Base-by-base conservation (phyloP, 2,329 filamentous ascomycete genomes). In the Geoglossum cookeanum region DNA sequence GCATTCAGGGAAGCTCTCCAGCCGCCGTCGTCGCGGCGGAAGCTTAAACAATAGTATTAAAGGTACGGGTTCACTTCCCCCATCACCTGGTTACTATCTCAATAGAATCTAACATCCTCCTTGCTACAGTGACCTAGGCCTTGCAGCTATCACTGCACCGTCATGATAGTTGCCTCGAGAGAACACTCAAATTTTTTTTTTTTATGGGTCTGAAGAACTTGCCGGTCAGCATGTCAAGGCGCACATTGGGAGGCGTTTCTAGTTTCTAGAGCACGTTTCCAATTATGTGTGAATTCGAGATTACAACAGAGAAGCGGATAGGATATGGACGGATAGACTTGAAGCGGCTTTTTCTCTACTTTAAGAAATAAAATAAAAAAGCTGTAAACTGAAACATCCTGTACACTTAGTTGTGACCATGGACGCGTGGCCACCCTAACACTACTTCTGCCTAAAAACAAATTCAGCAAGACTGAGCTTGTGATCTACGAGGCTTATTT, bases 1-100 rank as follows among this genome's bases (percentile, higher is more conserved):
- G 75, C 63, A 78, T 78, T 48, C 78, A 73, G 59, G 66, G 73
- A 17, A 77, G 75, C 63, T 78, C 78, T 47, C 78, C 78, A 13
- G 72, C 74, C 55, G 73, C 75, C 27, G 67, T 68, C 37, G 66
- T 72, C 60, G 66, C 69, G 48, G 68, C 71, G 64, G 60, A 68
- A 51, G 69, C 69, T 39, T 70, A 66, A 62, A 47, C 35, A 17
- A 11, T 13, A 53, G 15, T 22, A 22, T 30, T 8, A 30, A 32
- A 51, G 33, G 49, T 53, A 53, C 37, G 6, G 30, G 17, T 52
- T 52, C 33, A 32, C 29, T 32, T 6, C 13, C 30, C 30, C 4
- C 15, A 33, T 17, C 22, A 22, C n/a, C 29, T 22, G 22, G 29
- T 35, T 8, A 22, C 7, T 8, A 15, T 42, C 4, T 11, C 4